These are phyloP conservation scores for Spathaspora girioi DNA, from an alignment of 805 yeast genomes.

Conservation along the genomic window DNA sequence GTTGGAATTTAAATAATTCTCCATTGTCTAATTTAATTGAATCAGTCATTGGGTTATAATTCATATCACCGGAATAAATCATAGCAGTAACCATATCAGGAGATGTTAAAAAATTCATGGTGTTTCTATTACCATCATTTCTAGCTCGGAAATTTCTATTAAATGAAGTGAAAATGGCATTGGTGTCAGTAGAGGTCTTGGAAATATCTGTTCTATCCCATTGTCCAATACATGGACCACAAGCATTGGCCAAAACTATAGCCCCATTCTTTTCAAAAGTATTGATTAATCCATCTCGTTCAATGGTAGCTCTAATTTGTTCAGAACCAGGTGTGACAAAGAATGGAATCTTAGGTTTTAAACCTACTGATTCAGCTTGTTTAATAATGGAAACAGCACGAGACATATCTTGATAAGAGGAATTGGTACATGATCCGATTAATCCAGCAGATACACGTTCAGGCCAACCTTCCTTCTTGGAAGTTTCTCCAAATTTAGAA, in stretches of 20 bases:
- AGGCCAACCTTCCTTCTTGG: slow-evolving; percentile 82
- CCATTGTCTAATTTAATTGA: slow-evolving; percentile 71
- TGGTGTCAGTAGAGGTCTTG: slow-evolving; percentile 60
- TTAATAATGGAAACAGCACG: slow-evolving; percentile 87
- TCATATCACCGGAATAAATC: slow-evolving; percentile 90
- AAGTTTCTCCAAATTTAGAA: slow-evolving; percentile 71
- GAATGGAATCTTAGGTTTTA: slow-evolving; percentile 87
- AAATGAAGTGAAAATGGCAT: slow-evolving; percentile 94
- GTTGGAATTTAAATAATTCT: slow-evolving; percentile 66
- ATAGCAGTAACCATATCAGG: slow-evolving; percentile 97
- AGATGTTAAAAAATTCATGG: slow-evolving; percentile 97
- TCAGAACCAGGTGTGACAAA: slow-evolving; percentile 98
- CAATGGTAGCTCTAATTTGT: slow-evolving; percentile 95
- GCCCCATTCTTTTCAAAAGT: slow-evolving; percentile 87
- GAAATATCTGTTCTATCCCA: slow-evolving; percentile 91
- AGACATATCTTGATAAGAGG: slow-evolving; percentile 97
- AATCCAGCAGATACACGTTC: slow-evolving; percentile 82
- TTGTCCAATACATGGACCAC: slow-evolving; percentile 99
- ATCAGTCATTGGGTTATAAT: slow-evolving; percentile 89
- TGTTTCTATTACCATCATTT: slow-evolving; percentile 96
- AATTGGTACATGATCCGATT: slow-evolving; percentile 98
- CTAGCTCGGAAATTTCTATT: slow-evolving; percentile 97
- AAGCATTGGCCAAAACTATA: slow-evolving; percentile 90
- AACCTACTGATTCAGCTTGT: slow-evolving; percentile 83
- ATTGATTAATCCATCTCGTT: slow-evolving; percentile 85